Base-by-base conservation (phyloP, 306 rosid genomes). In the Herpetospermum pedunculosum region DNA sequence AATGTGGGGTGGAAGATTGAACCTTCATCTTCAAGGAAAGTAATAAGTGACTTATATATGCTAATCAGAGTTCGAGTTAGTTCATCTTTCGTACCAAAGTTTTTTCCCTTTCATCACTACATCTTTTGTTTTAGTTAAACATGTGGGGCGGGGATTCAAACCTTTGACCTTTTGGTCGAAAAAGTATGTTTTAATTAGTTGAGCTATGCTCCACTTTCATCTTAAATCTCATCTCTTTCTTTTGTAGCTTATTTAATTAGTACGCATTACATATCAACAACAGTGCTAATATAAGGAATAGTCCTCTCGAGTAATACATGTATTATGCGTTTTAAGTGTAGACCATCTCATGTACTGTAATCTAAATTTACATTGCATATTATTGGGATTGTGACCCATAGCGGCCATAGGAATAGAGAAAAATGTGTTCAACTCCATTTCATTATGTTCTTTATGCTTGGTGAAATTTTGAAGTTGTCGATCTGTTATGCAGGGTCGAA, bases 401-500 rank as follows among this genome's bases (percentile, higher is more conserved):
- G 38, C 15, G 40, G 40, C 12, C 12, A 14, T 13, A 14, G 21
- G 65, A 58, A 58, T 58, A 13, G 11, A 58, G 5, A 21, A 30
- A 28, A 14, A 29, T 0, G 37, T 3, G 10, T 28, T 58, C 11
- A 28, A 57, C 19, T 57, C 65, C 3, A 29, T 34, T 62, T 34
- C 28, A 62, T n/a, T 34, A 9, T n/a, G n/a, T 63, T 63, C 35
- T 13, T 11, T 65, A 68, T 41, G 21, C 2, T 68, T 26, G 30
- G 52, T 41, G 32, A 21, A 38, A 13, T 40, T 34, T 65, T 40
- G 72, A 40, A 65, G 4, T 23, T 13, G 53, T 53, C 64, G 26
- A 38, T 57, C 75, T 72, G 74, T 83, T 60, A 53, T 83, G 89
- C 87, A 91, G 99, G 29, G 99, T 94, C 50, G 97, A 94, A 82